Percentiles rank a stretch among this genome's conserved stretches.
These are phyloP conservation scores for Letharia columbiana DNA, from an alignment of 495 filamentous ascomycete species.

Conservation along the genomic window DNA sequence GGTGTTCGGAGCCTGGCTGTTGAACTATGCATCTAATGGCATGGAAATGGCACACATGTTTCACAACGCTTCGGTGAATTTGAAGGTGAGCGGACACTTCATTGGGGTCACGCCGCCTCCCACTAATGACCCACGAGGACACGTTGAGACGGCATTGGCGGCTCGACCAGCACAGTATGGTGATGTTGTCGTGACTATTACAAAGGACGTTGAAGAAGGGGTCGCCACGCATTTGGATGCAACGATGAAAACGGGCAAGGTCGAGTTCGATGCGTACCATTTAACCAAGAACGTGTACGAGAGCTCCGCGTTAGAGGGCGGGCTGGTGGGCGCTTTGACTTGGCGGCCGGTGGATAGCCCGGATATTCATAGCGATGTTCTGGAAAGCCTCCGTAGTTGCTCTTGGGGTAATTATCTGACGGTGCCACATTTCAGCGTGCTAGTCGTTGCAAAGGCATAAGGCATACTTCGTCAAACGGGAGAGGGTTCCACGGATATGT, in stretches of 20 bases:
- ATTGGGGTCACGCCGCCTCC: slow-evolving; percentile 26
- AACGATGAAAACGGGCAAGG: slow-evolving; percentile 5
- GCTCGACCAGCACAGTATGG: background rate
- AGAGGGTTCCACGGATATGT: no score
- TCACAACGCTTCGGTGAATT: slow-evolving; percentile 29
- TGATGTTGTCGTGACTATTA: background rate
- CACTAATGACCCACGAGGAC: background rate
- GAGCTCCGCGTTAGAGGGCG: background rate
- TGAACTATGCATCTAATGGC: slow-evolving; percentile 31
- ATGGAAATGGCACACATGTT: slow-evolving; percentile 30
- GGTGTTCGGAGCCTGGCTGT: slow-evolving; percentile 32
- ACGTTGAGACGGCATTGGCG: background rate
- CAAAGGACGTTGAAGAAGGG: slow-evolving; percentile 16
- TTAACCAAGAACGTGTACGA: background rate
- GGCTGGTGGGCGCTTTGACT: background rate
- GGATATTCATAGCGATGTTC: background rate
- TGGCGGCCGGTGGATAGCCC: background rate
- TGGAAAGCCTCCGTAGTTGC: background rate
- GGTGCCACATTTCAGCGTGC: background rate
- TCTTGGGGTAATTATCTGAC: background rate
- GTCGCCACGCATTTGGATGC: background rate
- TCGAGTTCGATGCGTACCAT: slow-evolving; percentile 17
- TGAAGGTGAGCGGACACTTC: slow-evolving; percentile 28
- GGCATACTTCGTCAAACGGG: no score
- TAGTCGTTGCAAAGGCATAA: background rate